A percentile compares a stretch with the other conserved stretches of the same genome.
Conservation (phyloP, 148 eudicot genomes). For the Drosera capensis region DNA sequence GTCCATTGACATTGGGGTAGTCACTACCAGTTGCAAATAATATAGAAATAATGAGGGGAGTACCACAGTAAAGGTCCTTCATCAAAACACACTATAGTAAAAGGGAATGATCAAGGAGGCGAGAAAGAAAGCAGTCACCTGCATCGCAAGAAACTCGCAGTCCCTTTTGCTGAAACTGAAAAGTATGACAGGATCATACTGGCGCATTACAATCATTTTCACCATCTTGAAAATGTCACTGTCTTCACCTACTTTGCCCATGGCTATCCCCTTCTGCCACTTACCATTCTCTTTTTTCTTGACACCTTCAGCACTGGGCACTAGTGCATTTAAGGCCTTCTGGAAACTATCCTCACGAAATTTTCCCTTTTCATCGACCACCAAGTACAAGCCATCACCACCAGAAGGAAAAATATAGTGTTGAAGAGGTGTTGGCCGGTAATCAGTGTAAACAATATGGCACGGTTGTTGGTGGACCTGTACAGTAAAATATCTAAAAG, state of each 20-base stretch:
- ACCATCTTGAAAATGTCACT: slow-evolving; percentile 98
- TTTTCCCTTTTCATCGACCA: slow-evolving; percentile 87
- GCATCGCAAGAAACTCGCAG: slow-evolving; percentile 98
- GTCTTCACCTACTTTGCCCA: slow-evolving; percentile 75
- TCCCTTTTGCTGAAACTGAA: slow-evolving; percentile 98
- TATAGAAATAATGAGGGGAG: no score
- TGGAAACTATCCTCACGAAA: slow-evolving; percentile 98
- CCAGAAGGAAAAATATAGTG: slow-evolving; percentile 93
- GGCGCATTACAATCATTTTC: slow-evolving; percentile 91
- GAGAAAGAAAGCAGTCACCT: no score
- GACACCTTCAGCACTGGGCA: slow-evolving; percentile 54
- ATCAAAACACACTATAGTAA: no score
- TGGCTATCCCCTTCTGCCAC: slow-evolving; percentile 68
- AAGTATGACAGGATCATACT: slow-evolving; percentile 91
- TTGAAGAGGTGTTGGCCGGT: slow-evolving; percentile 96
- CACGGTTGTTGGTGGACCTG: slow-evolving; percentile 99
- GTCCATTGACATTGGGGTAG: no score
- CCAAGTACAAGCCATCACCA: slow-evolving; percentile 88
- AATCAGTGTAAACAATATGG: slow-evolving; percentile 96
- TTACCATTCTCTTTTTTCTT: slow-evolving; percentile 62
- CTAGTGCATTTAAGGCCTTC: slow-evolving; percentile 88
- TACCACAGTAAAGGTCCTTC: no score
- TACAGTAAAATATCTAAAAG: slow-evolving; percentile 13
- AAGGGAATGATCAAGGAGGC: no score
- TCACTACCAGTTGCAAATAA: no score